Conservation (phyloP, 192 early-diverging fungal genomes). For the Coemansia sp. region DNA sequence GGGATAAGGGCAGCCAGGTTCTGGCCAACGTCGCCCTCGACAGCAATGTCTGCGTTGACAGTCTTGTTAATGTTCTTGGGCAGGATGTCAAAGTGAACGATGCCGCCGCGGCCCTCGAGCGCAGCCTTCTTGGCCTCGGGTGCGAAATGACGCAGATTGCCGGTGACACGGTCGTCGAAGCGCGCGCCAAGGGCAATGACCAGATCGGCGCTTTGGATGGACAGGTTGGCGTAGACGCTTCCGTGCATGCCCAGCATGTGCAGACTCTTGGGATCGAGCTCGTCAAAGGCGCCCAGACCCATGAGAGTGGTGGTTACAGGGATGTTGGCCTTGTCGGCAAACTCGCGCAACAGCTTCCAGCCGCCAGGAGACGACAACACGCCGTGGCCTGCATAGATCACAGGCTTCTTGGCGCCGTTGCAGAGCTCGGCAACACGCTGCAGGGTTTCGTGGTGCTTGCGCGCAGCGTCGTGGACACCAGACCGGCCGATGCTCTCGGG, state of each 20-base stretch:
- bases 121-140: conserved; percentile 90
- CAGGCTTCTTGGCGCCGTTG: conserved; percentile 84
- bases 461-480: conserved; percentile 55
- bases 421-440: conserved; percentile 77
- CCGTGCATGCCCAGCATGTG: conserved; percentile 99
- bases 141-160: conserved; percentile 87
- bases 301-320: conserved; percentile 97
- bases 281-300: conserved; percentile 92
- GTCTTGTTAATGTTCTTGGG: conserved; percentile 99
- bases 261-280: conserved; percentile 81
- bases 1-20: conserved; percentile 84
- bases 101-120: conserved; percentile 84
- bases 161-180: conserved; percentile 98
- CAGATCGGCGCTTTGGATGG: conserved; percentile 95
- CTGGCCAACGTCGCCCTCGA: conserved; percentile 92
- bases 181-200: conserved; percentile 95
- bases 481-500: conserved; percentile 56
- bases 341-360: conserved; percentile 73
- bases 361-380: conserved; percentile 81
- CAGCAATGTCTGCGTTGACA: conserved; percentile 83
- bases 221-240: conserved; percentile 93
- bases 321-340: conserved; percentile 86
- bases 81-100: conserved; percentile 98
- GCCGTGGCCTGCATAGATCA: conserved; percentile 97
- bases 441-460: conserved; percentile 59